A percentile compares a stretch with the other conserved stretches of the same genome.
phyloP scores from a whole-genome alignment of 2,329 filamentous ascomycete species.

The Trichoderma semiorbis region DNA sequence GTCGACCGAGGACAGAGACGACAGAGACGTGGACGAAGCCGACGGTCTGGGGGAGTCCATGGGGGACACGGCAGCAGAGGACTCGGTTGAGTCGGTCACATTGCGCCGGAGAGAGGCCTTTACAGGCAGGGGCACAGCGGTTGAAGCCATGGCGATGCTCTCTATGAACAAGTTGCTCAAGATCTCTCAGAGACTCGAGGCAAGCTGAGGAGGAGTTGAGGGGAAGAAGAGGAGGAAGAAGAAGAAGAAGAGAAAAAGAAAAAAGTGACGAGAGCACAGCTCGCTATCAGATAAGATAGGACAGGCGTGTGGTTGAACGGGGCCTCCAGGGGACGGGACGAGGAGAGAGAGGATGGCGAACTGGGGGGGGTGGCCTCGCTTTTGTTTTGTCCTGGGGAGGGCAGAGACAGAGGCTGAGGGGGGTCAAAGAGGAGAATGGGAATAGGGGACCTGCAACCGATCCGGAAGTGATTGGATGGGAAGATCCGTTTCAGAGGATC shows the following conservation, averaged over 20 bases:
- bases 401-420: neutral
- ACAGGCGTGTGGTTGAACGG: neutral
- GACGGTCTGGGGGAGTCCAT: conserved; percentile 58
- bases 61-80: conserved; percentile 56
- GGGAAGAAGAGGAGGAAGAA: neutral
- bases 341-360: neutral
- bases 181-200: neutral
- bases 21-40: conserved; percentile 86
- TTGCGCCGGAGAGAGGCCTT: conserved; percentile 48
- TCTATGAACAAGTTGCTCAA: neutral
- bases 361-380: neutral
- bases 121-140: conserved; percentile 37
- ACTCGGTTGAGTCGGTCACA: conserved; percentile 49
- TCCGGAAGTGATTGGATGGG: neutral
- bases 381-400: neutral
- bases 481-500: neutral
- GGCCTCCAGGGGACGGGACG: neutral
- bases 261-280: conserved; percentile 2
- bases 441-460: neutral
- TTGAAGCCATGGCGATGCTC: conserved; percentile 43
- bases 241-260: neutral
- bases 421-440: neutral
- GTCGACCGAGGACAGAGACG: conserved; percentile 73
- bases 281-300: conserved; percentile 13
- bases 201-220: neutral